Evolutionary conservation across 305 asterid species (phyloP), one percentile per base, ranked within the genome.

Genomic region (Fraxinus ornus): DNA sequence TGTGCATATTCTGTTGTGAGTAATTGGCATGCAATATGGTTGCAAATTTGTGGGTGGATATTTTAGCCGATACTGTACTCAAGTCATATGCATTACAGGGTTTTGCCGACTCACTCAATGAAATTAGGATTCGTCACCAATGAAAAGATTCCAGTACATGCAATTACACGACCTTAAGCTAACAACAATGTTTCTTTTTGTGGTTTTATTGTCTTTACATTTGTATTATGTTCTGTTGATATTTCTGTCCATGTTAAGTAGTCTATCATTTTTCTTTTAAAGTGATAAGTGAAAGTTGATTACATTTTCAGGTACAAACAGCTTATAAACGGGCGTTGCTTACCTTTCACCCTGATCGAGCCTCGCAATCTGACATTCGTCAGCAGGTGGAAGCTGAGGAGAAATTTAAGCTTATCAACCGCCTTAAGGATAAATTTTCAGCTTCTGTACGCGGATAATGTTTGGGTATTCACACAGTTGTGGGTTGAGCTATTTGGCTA

Each of bases 311-410:
- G 98, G 97, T 94, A 15, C 98, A 94, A 26, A 1, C 86, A 75
- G 98, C 98, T 76, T 97, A 91, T 81, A 94, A 92, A 84, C 84
- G 88, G 75, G 98, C 99, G n/a, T 87, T 94, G 83, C 83, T 97
- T 84, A 85, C 93, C n/a, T 93, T 93, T 83, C 99, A 97, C 84
- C 99, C 99, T 19, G 99, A 97, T 83, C 92, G 98, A 81, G 93
- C 97, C 84, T 85, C 88, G 22, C 87, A 83, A 83, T 88, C 91
- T 75, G 93, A 94, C 83, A 78, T 92, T 44, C 93, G 93, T 32
- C 91, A 88, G 81, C 94, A 90, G 83, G 99, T 97, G 72, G 99
- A 97, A 86, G 95, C 99, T 26, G 99, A 97, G 89, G 99, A 97
- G 86, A 97, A 91, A 83, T 94, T 97, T 81, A 97, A 97, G 94